Base-by-base conservation (phyloP, 179 eudicot species). In the Beta corolliflora region DNA sequence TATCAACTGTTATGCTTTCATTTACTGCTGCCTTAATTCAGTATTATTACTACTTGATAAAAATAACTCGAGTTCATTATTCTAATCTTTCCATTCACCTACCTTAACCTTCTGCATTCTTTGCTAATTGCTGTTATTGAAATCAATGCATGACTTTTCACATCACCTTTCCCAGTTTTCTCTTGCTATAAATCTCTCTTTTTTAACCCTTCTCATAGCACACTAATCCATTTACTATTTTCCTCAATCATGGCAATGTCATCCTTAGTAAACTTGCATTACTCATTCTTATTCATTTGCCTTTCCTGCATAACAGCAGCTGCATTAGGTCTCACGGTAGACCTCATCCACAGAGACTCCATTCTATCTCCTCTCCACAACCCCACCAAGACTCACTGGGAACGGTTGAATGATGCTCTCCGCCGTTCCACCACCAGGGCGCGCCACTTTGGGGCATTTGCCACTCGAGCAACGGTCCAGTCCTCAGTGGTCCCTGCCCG, bases 311-410 rank as follows among this genome's bases (percentile, higher is more conserved):
- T 66, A 7, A 0, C 52, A 45, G 31, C 9, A 48, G 18, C 81
- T 31, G 44, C 81, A 16, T n/a, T 71, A 53, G 88, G 91, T 21
- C 83, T 91, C 64, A 87, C 86, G 1, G 68, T 77, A 3, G 86
- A 87, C 70, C 87, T 91, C 77, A 85, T 91, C 53, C 92, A 91
- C 77, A 87, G 89, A 6, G 89, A 88, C 82, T 89, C 94, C 5
- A 83, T 83, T 7, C 56, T 19, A 4, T 90, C 90, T 16, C 93
- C 90, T n/a, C 75, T 84, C 23, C 79, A 86, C 65, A 73, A 85
- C 75, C 82, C 89, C 0, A 58, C 84, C 23, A 73, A 69, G 21
- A 82, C 91, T 31, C 80, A 50, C 10, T 77, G 66, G 14, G 88
- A 89, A 52, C 86, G 75, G 1, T 23, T 91, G 3, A 77, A 50